These are phyloP conservation scores for Pythium oligandrum DNA, from an alignment of 352 stramenopile genomes.

Conservation along the genomic window DNA sequence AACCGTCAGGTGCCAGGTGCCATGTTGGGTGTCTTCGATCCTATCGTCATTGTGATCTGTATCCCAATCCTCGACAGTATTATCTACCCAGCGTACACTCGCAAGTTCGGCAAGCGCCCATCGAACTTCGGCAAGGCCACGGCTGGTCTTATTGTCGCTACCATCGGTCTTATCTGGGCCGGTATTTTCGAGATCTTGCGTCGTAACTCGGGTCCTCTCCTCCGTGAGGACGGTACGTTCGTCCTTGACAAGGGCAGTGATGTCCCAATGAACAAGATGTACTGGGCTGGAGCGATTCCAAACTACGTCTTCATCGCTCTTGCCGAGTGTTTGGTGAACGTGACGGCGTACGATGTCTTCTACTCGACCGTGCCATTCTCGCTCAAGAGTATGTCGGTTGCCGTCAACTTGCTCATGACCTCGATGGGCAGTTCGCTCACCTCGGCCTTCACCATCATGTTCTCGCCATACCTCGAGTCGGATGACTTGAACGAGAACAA, in stretches of 20 bases:
- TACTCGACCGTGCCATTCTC: conserved; percentile 51
- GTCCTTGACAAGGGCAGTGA: conserved; percentile 38
- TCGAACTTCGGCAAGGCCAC: conserved; percentile 32
- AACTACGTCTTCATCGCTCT: conserved; percentile 60
- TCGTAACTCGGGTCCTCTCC: conserved; percentile 34
- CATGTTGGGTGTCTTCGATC: conserved; percentile 36
- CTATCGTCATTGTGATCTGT: conserved; percentile 28
- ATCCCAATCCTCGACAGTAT: conserved; percentile 27
- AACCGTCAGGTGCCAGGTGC: conserved; percentile 45
- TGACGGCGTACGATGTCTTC: conserved; percentile 54
- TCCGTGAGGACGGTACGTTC: conserved; percentile 22
- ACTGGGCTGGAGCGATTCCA: conserved; percentile 38
- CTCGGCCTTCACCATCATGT: conserved; percentile 65
- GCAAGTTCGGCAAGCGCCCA: conserved; percentile 19
- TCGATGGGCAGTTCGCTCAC: conserved; percentile 55
- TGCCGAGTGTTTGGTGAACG: conserved; percentile 57
- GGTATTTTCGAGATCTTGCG: conserved; percentile 51
- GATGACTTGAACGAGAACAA: conserved; percentile 58
- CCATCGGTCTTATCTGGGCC: conserved; percentile 37
- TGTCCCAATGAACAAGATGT: conserved; percentile 56
- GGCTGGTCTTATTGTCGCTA: conserved; percentile 25
- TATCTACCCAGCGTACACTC: conserved; percentile 28
- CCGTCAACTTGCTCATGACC: conserved; percentile 53
- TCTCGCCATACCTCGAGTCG: conserved; percentile 36
- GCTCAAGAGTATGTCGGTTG: conserved; percentile 53